phyloP scores from a whole-genome alignment of 495 filamentous ascomycete species.

The Aspergillus mulundensis region DNA sequence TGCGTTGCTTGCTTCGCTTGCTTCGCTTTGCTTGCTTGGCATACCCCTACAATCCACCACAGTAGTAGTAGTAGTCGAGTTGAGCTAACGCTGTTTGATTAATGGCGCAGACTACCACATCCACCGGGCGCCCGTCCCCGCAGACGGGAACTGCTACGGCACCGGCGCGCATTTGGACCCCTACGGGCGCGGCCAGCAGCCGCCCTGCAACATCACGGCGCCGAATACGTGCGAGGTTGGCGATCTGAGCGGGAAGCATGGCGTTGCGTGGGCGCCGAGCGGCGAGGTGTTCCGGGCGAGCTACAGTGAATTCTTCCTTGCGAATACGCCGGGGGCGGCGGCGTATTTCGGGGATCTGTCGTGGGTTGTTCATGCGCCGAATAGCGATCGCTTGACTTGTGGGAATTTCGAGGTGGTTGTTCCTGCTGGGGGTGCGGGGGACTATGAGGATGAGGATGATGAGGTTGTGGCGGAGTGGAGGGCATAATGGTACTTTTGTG shows the following conservation, averaged over 20 bases:
- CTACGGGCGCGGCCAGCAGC: slow-evolving; percentile 58
- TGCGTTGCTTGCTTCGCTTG: not conserved
- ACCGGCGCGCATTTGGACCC: slow-evolving; percentile 68
- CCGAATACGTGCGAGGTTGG: slow-evolving; percentile 77
- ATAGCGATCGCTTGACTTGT: slow-evolving; percentile 26
- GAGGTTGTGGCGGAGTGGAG: not conserved
- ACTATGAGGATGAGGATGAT: not conserved
- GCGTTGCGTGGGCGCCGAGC: slow-evolving; percentile 49
- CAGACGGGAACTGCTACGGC: slow-evolving; percentile 72
- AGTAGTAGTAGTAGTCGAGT: not conserved
- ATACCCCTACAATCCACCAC: too few relatives aligned
- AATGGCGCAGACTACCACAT: slow-evolving; percentile 80
- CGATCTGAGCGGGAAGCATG: slow-evolving; percentile 81
- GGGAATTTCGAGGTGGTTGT: slow-evolving; percentile 16
- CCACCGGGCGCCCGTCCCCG: slow-evolving; percentile 68
- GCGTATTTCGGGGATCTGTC: slow-evolving; percentile 78
- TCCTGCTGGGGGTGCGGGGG: not conserved
- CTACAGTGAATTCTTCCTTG: slow-evolving; percentile 67
- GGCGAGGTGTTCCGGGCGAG: slow-evolving; percentile 34
- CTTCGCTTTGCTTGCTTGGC: too few relatives aligned
- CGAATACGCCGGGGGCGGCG: slow-evolving; percentile 49
- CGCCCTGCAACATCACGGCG: slow-evolving; percentile 56
- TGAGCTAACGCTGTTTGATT: not conserved
- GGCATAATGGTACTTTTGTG: not conserved
- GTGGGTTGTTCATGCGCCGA: slow-evolving; percentile 61